Conservation (phyloP, 345 rosid genomes). For the Euphorbia peplus region DNA sequence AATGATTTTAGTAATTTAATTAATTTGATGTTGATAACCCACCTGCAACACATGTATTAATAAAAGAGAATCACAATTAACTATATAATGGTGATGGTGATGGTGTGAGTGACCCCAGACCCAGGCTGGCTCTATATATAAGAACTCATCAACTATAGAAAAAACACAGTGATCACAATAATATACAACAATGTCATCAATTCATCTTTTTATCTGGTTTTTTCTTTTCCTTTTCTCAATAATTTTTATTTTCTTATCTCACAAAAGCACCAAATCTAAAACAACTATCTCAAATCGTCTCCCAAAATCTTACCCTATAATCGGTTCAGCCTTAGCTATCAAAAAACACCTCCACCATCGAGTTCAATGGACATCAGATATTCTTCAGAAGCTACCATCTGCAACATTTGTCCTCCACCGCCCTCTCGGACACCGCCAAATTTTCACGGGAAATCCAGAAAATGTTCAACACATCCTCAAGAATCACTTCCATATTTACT, state of each 20-base stretch:
- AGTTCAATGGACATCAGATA: constrained; percentile 6
- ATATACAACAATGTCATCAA: background rate
- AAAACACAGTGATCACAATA: too few species aligned
- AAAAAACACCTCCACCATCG: constrained; percentile 1
- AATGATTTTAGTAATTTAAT: too few species aligned
- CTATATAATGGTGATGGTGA: too few species aligned
- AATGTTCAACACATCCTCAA: constrained; percentile 63
- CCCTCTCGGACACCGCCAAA: constrained; percentile 10
- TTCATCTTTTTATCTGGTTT: background rate
- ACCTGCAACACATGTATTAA: too few species aligned
- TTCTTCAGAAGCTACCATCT: constrained; percentile 16
- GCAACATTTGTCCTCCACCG: constrained; percentile 13
- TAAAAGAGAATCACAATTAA: too few species aligned
- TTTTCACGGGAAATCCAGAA: constrained; percentile 56
- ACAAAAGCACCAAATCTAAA: background rate
- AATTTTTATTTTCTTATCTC: background rate
- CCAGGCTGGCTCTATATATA: too few species aligned
- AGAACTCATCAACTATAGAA: too few species aligned
- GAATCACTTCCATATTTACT: constrained; percentile 43
- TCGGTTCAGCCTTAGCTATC: constrained; percentile 14
- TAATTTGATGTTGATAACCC: too few species aligned
- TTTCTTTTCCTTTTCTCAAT: background rate
- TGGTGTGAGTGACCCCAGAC: too few species aligned
- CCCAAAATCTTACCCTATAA: constrained; percentile 18
- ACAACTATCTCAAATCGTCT: background rate